Evolutionary conservation across 2,329 filamentous ascomycete genomes (phyloP), one percentile per base, ranked within the genome.

Genomic region (Colletotrichum costaricense): DNA sequence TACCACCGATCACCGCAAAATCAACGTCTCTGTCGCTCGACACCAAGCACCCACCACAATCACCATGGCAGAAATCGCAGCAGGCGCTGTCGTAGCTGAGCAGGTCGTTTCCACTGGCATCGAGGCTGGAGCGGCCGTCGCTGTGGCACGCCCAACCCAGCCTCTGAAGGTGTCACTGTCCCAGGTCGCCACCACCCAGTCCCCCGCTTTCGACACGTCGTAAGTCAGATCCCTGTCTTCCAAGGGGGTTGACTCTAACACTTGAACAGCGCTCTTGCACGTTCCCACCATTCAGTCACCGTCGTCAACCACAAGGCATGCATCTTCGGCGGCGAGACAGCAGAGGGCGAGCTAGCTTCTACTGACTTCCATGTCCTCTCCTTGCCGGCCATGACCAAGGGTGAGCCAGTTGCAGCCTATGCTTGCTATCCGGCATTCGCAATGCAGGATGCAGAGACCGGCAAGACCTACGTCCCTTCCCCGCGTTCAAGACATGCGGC

Each of bases 271-370:
- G 80, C 80, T 5, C 82, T 91, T 12, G 82, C 84, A 7, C 84
- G 88, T 67, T 84, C 85, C 9, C 79, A 85, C 57, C 88, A 91
- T 78, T 87, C 87, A 3, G 76, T 90, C 60, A 88, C 87, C 4
- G 80, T 89, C 58, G 82, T 91, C 74, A 86, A 86, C 72, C 84
- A 86, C 65, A 86, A 87, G 74, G 88, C 88, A 35, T 89, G 89
- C 77, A 86, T 90, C 66, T 90, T 90, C 74, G 88, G 88, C 7
- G 88, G 88, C 65, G 82, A 85, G 76, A 79, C 76, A 1, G 77
- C 79, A 56, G 77, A 76, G 54, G 77, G 82, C 73, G 73, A 81
- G 70, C 80, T 89, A 30, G 87, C 86, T 38, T 82, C 84, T 67
- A 87, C 87, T 77, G 84, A 85, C 66, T 84, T 90, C 63, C 86